Conservation (phyloP, 768 basidiomycete genomes). For the Tulasnella sp. region DNA sequence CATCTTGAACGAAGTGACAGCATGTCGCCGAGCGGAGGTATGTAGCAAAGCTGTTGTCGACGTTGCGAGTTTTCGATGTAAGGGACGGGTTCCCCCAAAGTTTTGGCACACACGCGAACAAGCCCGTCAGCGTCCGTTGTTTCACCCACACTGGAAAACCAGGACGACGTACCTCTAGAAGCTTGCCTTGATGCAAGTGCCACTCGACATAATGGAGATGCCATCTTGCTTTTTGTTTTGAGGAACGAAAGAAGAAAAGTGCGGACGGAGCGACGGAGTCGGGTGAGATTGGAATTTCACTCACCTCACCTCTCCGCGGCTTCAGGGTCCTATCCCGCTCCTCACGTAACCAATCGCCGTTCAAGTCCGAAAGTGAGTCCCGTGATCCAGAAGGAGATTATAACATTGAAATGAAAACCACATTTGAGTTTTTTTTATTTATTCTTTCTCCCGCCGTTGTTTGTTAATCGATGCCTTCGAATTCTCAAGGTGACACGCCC, state of each 20-base stretch:
- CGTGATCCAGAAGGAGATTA: neutral
- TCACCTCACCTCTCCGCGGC: neutral
- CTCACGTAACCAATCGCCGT: neutral
- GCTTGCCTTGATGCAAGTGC: neutral
- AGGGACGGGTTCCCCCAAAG: conserved; percentile 11
- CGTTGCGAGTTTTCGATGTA: neutral
- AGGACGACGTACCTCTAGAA: conserved; percentile 6
- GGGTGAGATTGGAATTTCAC: conserved; percentile 21
- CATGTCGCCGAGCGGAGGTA: conserved; percentile 54
- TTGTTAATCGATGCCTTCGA: too few relatives aligned
- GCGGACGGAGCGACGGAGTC: neutral
- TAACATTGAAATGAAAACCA: conserved; percentile 2
- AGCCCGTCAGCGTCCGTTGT: neutral
- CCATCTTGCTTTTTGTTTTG: conserved; percentile 8
- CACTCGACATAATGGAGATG: conserved; percentile 19
- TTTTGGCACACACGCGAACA: conserved; percentile 21
- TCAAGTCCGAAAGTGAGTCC: neutral
- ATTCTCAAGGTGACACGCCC: too few relatives aligned
- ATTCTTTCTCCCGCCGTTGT: too few relatives aligned
- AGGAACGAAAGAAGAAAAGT: neutral
- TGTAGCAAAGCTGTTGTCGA: conserved; percentile 54
- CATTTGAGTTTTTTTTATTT: neutral
- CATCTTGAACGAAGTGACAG: conserved; percentile 80
- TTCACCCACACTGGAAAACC: neutral
- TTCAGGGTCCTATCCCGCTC: neutral